Evolutionary conservation across 1,284 basidiomycete species (phyloP), one percentile per base, ranked within the genome.

Genomic region (Rhodotorula sp.): DNA sequence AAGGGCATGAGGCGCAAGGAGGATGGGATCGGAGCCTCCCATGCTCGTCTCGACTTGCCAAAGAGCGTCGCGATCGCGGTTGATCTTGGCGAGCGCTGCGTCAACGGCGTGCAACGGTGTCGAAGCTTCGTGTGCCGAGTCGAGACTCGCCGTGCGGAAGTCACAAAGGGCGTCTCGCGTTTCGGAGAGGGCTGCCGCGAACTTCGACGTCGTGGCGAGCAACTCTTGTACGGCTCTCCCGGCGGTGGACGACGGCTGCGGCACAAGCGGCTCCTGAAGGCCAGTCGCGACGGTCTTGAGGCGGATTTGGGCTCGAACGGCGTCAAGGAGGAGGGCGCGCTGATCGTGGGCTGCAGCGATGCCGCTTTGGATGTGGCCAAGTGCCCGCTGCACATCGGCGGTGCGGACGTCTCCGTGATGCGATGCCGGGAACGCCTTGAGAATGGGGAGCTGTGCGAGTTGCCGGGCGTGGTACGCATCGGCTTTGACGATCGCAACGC

Each of bases 361-460:
- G 15, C 87, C 84, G 59, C 90, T 92, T 81, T 98, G 94, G 13
- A 92, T 84, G 66, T 91, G 86, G 71, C 86, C 88, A 30, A 91
- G 81, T 9, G 89, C 92, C 66, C 91, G 85, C 77, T 89, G 89
- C 20, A 98, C 82, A 72, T 99, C 94, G 11, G 90, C 87, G 19
- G 91, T 92, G 13, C 86, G 85, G 53, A 99, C 79, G 78, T 99
- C 95, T 1, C 85, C 80, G 77, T 91, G 89, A 80, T 97, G 94
- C 44, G 84, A 81, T 15, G 86, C 83, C 62, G 93, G 82, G 0
- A 86, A 84, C 11, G 82, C 81, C 53, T 92, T 85, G 53, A 98
- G 82, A 19, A 84, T 83, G 8, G 90, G 89, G 65, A 99, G 84
- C 46, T 86, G 81, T 11, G 86, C 85, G 27, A 86, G 84, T 44